Evolutionary conservation across 202 grass and related monocot genomes (phyloP), one percentile per base, ranked within the genome.

Genomic region (Dendrocalamus latiflorus): DNA sequence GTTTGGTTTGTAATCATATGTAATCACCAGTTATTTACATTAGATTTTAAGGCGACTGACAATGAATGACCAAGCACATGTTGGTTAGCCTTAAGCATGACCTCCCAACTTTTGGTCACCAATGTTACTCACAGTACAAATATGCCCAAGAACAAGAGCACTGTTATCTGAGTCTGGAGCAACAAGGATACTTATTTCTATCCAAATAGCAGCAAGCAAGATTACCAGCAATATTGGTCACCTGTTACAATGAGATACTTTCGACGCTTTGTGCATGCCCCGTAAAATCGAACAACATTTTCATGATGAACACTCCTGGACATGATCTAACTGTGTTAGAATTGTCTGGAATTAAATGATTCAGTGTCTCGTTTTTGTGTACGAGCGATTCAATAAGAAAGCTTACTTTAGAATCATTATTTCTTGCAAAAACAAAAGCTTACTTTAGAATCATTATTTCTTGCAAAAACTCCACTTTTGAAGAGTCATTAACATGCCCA

Each of bases 161-260:
- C 34, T 72, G 25, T 54, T 62, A 79, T 65, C 21, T 64, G 75
- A 85, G 5, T 53, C 7, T 62, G 55, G 33, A 77, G 34, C 55
- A 80, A 28, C 11, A 65, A 75, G 48, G 34, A 80, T 18, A 69
- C 9, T 39, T 12, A 50, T 47, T 85, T 6, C 11, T 49, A 76
- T 22, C 0, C 33, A 69, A 80, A 75, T 49, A 72, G 56, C 44
- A 81, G 37, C 28, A 81, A 65, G 17, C 9, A 76, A 20, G 22
- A 67, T 58, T 67, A 49, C 36, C 9, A 14, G 16, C 20, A 58
- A 81, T 38, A 70, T 77, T 74, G 85, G 54, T 49, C 12, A 95
- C 96, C 96, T 90, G 96, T 98, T 66, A 98, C 85, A 62, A 98
- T 95, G 83, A 85, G 84, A 86, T 95, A 93, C 38, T 93, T 81